Evolutionary conservation across 2,329 filamentous ascomycete genomes (phyloP), one percentile per base, ranked within the genome.

Genomic region (Acarospora socialis): DNA sequence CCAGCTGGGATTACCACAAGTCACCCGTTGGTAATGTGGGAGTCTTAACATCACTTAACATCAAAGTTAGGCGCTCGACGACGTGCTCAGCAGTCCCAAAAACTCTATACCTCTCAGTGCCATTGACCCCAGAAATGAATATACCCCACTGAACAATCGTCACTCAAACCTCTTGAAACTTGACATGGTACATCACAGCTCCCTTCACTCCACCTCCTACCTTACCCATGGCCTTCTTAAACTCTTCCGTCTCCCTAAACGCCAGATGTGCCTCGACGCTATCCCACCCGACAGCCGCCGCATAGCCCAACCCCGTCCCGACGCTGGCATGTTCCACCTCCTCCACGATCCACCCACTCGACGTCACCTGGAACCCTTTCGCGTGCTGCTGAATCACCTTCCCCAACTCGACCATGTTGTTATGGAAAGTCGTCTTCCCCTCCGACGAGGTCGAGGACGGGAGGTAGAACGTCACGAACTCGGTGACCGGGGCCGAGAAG

Each of bases 231-330:
- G 46, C 46, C 5, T 54, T 44, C 38, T 55, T 54, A 22, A 59
- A 60, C 0, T 39, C 37, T 6, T 51, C 35, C 4, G 48, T 54
- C 19, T 56, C 50, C 2, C 53, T 43, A 36, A 53, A 60, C 30
- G 44, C 43, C 35, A 45, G 35, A 28, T 61, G 58, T 17, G 51
- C 51, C 21, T 59, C 52, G 1, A 57, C 40, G 20, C 52, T 57
- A 0, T 51, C 42, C 57, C 57, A 61, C 1, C 54, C 55, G 8
- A 60, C 47, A 2, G 57, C 43, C 0, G 39, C 43, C 33, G 52
- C 30, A 4, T 36, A 46, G 0, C 9, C 43, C 34, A 35, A 53
- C 37, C 8, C 52, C 41, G 21, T 50, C 26, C 2, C 50, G 39
- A 4, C 54, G 45, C 27, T 57, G 46, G 36, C 26, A 30, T 40